Base-by-base conservation (phyloP, 2,329 filamentous ascomycete genomes). In the Talaromyces sp. region DNA sequence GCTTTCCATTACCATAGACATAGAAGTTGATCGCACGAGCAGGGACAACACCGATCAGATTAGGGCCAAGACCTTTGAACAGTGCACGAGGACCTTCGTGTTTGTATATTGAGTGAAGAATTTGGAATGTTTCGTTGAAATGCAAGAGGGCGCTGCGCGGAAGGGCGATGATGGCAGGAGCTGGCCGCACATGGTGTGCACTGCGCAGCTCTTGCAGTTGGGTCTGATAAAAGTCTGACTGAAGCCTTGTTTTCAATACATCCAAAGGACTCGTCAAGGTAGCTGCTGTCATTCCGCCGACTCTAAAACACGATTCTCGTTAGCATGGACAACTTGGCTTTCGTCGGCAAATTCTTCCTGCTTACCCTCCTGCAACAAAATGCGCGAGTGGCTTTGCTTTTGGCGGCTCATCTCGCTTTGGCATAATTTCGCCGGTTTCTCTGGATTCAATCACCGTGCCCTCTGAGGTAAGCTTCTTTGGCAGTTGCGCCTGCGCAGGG, bases 241-340 rank as follows among this genome's bases (percentile, higher is more conserved):
- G 93, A 3, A 98, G 82, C 39, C 93, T 87, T 11, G 93, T 98
- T 76, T 96, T 96, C 57, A 98, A 84, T 33, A 97, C 93, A 72
- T 97, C 93, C 63, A 98, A 88, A 25, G 93, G 93, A 9, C 92
- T 92, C 1, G 93, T 97, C n/a, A 97, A 78, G n/a, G 90, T 88
- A 27, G 93, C 91, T 11, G 93, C 89, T 19, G 91, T 92, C 88
- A 96, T 96, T 68, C 93, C 93, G 68, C 93, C 93, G 58, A 91
- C 78, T 49, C 93, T 96, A 65, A 51, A 27, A 63, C 62, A 62
- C 11, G 25, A 44, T 11, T 17, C 22, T 27, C 15, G 28, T 54
- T 54, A 54, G 52, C 59, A 51, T 27, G 32, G 17, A 49, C 3
- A 22, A 6, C 19, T 47, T 7, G 42, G 25, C 22, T 5, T 19